Base-by-base conservation (phyloP, 495 filamentous ascomycete species). In the Cairneyella variabilis region DNA sequence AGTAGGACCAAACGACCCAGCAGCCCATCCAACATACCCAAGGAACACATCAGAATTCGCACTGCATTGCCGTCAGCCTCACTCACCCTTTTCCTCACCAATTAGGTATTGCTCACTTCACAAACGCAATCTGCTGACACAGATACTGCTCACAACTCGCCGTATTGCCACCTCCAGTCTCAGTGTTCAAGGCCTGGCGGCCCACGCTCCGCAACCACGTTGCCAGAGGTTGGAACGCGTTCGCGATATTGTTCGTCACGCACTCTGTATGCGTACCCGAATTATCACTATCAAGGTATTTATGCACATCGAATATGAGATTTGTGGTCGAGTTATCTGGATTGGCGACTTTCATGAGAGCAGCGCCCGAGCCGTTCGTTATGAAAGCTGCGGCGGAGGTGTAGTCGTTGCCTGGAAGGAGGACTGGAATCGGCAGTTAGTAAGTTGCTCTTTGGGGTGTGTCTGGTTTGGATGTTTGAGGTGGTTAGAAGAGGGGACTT, bases 281-380 rank as follows among this genome's bases (percentile, higher is more conserved):
- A 59, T 75, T 72, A 59, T 83, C 82, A 27, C 60, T 65, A 57
- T 84, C 82, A 28, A 83, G 71, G 60, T 83, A 84, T 49, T 76
- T 65, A 59, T 78, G 75, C 2, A 79, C 67, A 54, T 84, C 81
- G 41, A 83, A 75, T 51, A 83, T 65, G 17, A 84, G 67, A 57
- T 78, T 76, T 38, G 69, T 69, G 6, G 70, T 78, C 40, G 57
- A 65, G 17, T 75, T 76, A 58, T 82, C 77, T 3, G 71, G 75
- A 59, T 85, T 83, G 26, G 63, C 78, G 38, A 85, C 70, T 6
- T 41, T 68, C n/a, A 62, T 43, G 6, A 85, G 66, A n/a, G 71
- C 72, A 1, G 68, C 69, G 2, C 64, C 75, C 30, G 72, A 74
- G n/a, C 77, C 77, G 48, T 61, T 67, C 4, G 61, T 59, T 16